Evolutionary conservation across 306 rosid genomes (phyloP), one percentile per base, ranked within the genome.

Genomic region (Vigna unguiculata): DNA sequence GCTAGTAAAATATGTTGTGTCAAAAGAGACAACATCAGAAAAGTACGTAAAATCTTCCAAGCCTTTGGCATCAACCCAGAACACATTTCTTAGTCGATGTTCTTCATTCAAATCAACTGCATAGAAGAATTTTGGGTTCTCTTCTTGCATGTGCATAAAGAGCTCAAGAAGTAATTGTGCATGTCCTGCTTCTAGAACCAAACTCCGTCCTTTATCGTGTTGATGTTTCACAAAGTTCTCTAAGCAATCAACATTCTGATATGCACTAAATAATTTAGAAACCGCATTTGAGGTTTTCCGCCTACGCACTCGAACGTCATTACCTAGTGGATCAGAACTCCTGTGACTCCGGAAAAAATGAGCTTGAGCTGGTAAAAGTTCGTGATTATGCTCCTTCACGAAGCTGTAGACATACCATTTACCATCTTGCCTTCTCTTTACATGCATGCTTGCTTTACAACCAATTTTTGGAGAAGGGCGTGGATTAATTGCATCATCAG

Each of bases 401-500:
- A 87, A 87, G 75, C 88, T 82, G 71, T 74, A 80, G 59, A 87
- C 86, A 83, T 82, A 85, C 91, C 91, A 87, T 74, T 85, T 87
- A 21, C 91, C 91, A 80, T 87, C 82, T 34, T 61, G 91, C 72
- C 76, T 85, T 85, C 91, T 85, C 84, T 87, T 87, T 63, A 87
- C 88, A 54, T 87, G 91, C 88, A 87, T 74, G 69, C 91, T 87
- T 7, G 91, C 91, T 78, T 87, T 87, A 78, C 91, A 87, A 71
- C 91, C 91, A 16, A 87, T 87, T 83, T 87, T 87, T 7, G 91
- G 91, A 20, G 91, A 87, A 9, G 91, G 91, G 6, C 91, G 91
- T 0, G 91, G 91, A 80, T 87, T 87, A 34, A 87, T 87, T 14
- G 91, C 91, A 75, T 87, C 91, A 67, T 87, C 91, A 22, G 91